A percentile compares a stretch with the other conserved stretches of the same genome.
These are phyloP conservation scores for Naematelia encephala DNA, from an alignment of 768 basidiomycete species.

Conservation along the genomic window DNA sequence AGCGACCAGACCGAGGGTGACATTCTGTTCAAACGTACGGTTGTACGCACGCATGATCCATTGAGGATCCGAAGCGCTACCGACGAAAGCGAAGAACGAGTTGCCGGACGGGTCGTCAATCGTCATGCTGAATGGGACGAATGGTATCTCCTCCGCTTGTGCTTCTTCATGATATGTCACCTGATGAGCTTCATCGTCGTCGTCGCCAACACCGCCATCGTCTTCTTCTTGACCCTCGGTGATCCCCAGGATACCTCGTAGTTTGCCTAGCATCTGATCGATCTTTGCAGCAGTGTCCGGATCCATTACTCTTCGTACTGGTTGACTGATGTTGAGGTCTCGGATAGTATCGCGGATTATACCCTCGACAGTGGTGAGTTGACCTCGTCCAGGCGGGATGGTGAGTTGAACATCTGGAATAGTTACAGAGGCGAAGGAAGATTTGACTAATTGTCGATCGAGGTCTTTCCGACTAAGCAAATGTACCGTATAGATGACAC, in stretches of 20 bases:
- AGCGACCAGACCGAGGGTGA: conserved; percentile 68
- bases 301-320: conserved; percentile 70
- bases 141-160: conserved; percentile 54
- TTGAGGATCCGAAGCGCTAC: conserved; percentile 81
- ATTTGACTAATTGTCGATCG: conserved; percentile 89
- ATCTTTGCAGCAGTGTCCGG: conserved; percentile 70
- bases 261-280: conserved; percentile 64
- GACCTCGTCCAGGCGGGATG: conserved; percentile 79
- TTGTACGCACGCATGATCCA: conserved; percentile 84
- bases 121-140: conserved; percentile 72
- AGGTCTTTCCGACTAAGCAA: conserved; percentile 73
- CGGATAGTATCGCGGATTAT: conserved; percentile 74
- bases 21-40: conserved; percentile 75
- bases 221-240: conserved; percentile 44
- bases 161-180: conserved; percentile 31
- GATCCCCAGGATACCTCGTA: conserved; percentile 38
- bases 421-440: conserved; percentile 70
- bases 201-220: conserved; percentile 62
- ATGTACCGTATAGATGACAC: conserved; percentile 73
- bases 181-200: conserved; percentile 57
- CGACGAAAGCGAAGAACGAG: conserved; percentile 90
- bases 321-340: conserved; percentile 78
- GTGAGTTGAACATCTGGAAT: conserved; percentile 89
- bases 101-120: conserved; percentile 93
- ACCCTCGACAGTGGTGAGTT: conserved; percentile 95